Conservation (phyloP, 768 basidiomycete genomes). For the Myochromella boudieri region DNA sequence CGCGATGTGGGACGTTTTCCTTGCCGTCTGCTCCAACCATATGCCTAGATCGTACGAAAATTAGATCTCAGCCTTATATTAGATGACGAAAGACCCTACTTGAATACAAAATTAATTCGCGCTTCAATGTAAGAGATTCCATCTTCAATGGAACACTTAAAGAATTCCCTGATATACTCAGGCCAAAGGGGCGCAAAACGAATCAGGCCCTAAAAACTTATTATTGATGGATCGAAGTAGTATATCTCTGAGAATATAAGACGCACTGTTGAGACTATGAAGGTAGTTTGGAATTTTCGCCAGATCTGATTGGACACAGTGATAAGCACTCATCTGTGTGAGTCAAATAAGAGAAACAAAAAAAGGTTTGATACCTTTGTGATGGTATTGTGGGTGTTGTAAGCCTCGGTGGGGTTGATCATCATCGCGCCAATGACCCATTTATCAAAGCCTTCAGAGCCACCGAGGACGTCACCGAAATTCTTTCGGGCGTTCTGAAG, state of each 20-base stretch:
- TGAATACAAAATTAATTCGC: slow-evolving; percentile 61
- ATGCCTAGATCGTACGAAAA: slow-evolving; percentile 33
- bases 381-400: slow-evolving; percentile 70
- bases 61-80: background rate
- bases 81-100: slow-evolving; percentile 35
- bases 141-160: slow-evolving; percentile 63
- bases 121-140: slow-evolving; percentile 72
- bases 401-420: slow-evolving; percentile 72
- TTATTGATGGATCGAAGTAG: background rate
- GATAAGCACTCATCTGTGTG: background rate
- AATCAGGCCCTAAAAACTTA: slow-evolving; percentile 36
- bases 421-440: slow-evolving; percentile 62
- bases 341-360: background rate
- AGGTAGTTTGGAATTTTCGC: slow-evolving; percentile 66
- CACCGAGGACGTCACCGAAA: slow-evolving; percentile 54
- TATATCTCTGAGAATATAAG: background rate
- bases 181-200: slow-evolving; percentile 57
- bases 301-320: slow-evolving; percentile 69
- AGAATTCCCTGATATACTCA: slow-evolving; percentile 62
- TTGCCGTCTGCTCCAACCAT: slow-evolving; percentile 60
- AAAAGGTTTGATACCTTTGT: slow-evolving; percentile 44
- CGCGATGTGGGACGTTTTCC: slow-evolving; percentile 56
- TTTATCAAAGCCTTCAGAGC: slow-evolving; percentile 64
- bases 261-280: slow-evolving; percentile 47
- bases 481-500: slow-evolving; percentile 50